A percentile compares a stretch with the other conserved stretches of the same genome.
Evolutionary conservation across 2,329 filamentous ascomycete genomes (phyloP).

Genomic region (Venturia carpophila): DNA sequence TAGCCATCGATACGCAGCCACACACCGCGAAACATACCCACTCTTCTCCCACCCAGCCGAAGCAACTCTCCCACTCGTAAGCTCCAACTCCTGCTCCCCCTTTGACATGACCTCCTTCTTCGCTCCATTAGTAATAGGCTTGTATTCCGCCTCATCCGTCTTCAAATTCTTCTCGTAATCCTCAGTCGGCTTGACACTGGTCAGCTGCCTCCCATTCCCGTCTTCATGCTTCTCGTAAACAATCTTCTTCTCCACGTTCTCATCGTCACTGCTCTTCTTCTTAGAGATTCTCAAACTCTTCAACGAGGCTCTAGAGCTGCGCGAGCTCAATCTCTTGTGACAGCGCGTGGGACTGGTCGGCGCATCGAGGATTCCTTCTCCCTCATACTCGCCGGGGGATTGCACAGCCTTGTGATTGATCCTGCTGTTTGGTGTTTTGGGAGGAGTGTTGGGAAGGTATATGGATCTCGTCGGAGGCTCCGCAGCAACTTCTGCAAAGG

Average conservation of each 20-base stretch:
- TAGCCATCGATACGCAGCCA: conserved; percentile 14
- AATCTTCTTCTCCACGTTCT: conserved; percentile 24
- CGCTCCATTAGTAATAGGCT: not conserved
- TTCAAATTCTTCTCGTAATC: conserved; percentile 32
- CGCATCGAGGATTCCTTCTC: conserved; percentile 24
- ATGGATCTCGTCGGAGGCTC: conserved; percentile 19
- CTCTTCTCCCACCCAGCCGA: conserved; percentile 46
- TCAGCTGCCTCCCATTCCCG: conserved; percentile 39
- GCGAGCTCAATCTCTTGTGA: conserved; percentile 14
- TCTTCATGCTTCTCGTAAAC: conserved; percentile 39
- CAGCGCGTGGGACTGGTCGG: conserved; percentile 21
- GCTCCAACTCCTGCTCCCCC: conserved; percentile 30
- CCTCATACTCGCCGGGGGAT: conserved; percentile 23
- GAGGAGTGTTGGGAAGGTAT: conserved; percentile 8
- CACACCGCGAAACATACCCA: conserved; percentile 30
- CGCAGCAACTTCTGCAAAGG: conserved; percentile 34
- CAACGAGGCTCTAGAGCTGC: conserved; percentile 19
- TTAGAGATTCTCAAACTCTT: conserved; percentile 17
- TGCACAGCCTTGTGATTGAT: not conserved
- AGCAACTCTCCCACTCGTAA: conserved; percentile 46
- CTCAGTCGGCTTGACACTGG: conserved; percentile 36
- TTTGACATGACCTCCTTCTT: conserved; percentile 21
- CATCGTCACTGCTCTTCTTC: conserved; percentile 17
- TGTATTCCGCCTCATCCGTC: conserved; percentile 27
- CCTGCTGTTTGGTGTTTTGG: not conserved